Evolutionary conservation across 148 eudicot genomes (phyloP), one percentile per base, ranked within the genome.

Genomic region (Tetragonia tetragonoides): DNA sequence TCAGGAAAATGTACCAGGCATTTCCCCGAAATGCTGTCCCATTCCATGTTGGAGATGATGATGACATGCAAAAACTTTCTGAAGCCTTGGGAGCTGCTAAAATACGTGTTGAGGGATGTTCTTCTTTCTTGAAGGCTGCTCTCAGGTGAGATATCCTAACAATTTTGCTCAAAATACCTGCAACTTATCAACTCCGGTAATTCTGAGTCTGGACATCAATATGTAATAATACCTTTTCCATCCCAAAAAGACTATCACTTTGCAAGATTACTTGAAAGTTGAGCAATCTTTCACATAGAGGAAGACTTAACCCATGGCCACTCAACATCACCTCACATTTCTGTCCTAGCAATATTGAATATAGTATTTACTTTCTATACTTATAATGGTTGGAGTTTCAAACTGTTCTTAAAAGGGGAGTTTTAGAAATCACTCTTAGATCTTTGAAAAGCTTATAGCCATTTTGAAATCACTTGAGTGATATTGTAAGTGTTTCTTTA

Each of bases 71-170:
- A 79, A 82, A 85, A 74, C 90, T 95, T 57, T 84, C 96, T 38
- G 97, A 95, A 88, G 94, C 90, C 59, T 79, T 95, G 82, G 99
- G 87, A 72, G 90, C 97, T 44, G 99, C 97, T 79, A 95, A 95
- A 86, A 82, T 73, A 75, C 97, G 97, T 59, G 93, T 93, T 12
- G 97, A 95, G 74, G 84, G 93, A 37, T 95, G 99, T 85, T 86
- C 97, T 65, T 87, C 97, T 18, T 93, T 91, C 84, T 81, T 95
- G 78, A 92, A 80, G 87, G 94, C 97, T 78, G 93, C 99, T 73
- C 82, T 95, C 68, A 95, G 80, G 99, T 91, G 70, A 86, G 86
- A 74, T 79, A 23, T 74, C 28, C 75, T 67, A 66, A 47, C 75
- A 60, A 46, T 53, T 51, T 10, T 72, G 46, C 59, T 73, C 57